Conservation (phyloP, 2,329 filamentous ascomycete genomes). For the Xylaria sp. region DNA sequence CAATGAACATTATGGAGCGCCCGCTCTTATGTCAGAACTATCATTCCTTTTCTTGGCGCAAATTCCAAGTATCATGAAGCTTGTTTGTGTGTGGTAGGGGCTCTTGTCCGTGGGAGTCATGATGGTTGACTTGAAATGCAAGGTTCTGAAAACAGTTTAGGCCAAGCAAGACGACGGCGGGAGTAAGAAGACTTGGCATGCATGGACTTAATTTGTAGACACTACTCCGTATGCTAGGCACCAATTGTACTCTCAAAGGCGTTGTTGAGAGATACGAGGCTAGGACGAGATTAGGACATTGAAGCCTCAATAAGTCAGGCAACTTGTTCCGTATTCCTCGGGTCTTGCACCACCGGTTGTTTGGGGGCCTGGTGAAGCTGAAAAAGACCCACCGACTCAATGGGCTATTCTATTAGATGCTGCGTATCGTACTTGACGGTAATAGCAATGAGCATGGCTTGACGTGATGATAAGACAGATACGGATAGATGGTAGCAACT, state of each 20-base stretch:
- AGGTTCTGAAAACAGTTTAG: constrained; percentile 9
- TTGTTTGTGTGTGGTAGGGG: background rate
- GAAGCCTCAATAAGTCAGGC: background rate
- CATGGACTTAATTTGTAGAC: constrained; percentile 8
- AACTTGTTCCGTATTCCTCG: too few relatives aligned
- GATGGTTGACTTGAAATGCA: constrained; percentile 6
- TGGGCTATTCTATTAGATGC: too few relatives aligned
- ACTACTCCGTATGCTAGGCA: background rate
- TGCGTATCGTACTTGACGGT: too few relatives aligned
- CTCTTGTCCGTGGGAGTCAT: constrained; percentile 2
- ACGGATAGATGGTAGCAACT: too few relatives aligned
- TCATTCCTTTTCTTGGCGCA: background rate
- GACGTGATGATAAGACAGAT: too few relatives aligned
- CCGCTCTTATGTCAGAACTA: constrained; percentile 8
- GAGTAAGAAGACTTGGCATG: constrained; percentile 13
- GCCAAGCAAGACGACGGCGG: constrained; percentile 6
- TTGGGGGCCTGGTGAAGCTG: too few relatives aligned
- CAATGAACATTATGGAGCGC: constrained; percentile 5
- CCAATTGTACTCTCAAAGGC: background rate
- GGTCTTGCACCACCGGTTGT: too few relatives aligned
- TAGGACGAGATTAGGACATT: background rate
- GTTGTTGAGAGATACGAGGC: background rate
- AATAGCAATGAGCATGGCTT: too few relatives aligned
- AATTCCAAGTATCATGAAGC: background rate
- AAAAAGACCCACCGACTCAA: too few relatives aligned